phyloP scores from a whole-genome alignment of 2,329 filamentous ascomycete species.

The Penicillium sp. region DNA sequence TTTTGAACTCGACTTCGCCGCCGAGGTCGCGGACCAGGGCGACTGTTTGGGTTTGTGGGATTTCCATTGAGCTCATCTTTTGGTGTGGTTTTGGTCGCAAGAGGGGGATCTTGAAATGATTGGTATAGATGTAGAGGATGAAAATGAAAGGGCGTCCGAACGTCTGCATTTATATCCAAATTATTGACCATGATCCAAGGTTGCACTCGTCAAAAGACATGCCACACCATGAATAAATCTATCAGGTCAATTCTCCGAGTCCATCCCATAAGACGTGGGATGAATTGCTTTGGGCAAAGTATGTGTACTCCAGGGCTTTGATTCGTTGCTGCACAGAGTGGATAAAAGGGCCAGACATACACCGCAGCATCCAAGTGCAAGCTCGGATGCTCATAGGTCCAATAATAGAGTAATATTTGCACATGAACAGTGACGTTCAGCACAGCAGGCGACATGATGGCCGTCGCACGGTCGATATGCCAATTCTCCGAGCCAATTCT shows the following conservation, averaged over 20 bases:
- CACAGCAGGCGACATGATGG: not conserved
- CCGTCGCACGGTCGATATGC: not conserved
- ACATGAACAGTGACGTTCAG: not conserved
- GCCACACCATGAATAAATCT: not conserved
- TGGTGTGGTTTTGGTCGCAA: not conserved
- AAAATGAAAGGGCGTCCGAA: not conserved
- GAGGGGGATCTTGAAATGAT: no score
- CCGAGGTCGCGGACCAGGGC: slow-evolving; percentile 46
- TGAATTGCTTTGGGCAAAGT: not conserved
- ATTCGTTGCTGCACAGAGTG: not conserved
- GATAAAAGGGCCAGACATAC: no score
- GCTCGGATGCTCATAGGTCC: no score
- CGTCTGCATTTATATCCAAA: not conserved
- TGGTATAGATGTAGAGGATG: no score
- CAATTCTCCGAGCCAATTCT: slow-evolving; percentile 17
- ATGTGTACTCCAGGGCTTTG: not conserved
- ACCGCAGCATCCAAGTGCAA: no score
- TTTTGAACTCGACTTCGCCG: slow-evolving; percentile 42
- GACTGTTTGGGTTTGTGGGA: slow-evolving; percentile 39
- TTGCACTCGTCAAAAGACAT: not conserved
- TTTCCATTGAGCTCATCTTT: slow-evolving; percentile 15
- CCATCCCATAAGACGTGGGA: not conserved
- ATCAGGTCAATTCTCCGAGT: not conserved
- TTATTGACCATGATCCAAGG: not conserved
- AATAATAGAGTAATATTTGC: not conserved